Base-by-base conservation (phyloP, 306 rosid genomes). In the Citrullus colocynthis region DNA sequence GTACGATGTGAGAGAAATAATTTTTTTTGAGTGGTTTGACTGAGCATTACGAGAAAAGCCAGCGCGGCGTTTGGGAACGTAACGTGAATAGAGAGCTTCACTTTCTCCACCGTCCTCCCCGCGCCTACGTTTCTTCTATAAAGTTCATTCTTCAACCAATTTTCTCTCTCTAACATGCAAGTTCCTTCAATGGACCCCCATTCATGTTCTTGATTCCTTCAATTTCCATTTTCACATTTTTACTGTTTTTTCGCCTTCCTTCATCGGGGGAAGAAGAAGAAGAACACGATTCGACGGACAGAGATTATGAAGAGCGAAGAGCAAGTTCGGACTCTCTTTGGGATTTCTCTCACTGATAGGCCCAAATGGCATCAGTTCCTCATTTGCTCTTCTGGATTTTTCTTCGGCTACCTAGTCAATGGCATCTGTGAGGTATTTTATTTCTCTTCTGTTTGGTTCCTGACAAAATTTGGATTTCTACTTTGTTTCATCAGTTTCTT, bases 401-500 rank as follows among this genome's bases (percentile, higher is more conserved):
- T 95, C 95, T 95, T 95, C 82, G 97, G 98, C 15, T 95, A 95
- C 71, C 94, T 92, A 74, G 91, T 95, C 28, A 95, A 95, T 83
- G 97, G 98, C 48, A 67, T 95, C 77, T 95, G 98, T 78, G 98
- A 95, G 97, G 98, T 95, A 82, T 15, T 11, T 28, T 30, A 80
- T 28, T 67, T 79, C 59, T 62, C 36, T 54, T 44, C 77, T 79
- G 54, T 76, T 84, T 84, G 32, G 81, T 66, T 62, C 7, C 80
- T 55, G 80, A 49, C 83, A 65, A 62, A 48, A 17, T 52, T 15
- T 52, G 57, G 57, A 52, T 52, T 52, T 52, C n/a, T 12, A 5
- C 57, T 48, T 4, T 48, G 52, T 48, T 48, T 48, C 4, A 48
- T 48, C 1, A 48, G 52, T 12, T 48, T 48, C 52, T 2, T 15